Percentiles rank a stretch among this genome's conserved stretches.
Evolutionary conservation across 2,329 filamentous ascomycete genomes (phyloP).

Genomic region (Xylariaceae sp.): DNA sequence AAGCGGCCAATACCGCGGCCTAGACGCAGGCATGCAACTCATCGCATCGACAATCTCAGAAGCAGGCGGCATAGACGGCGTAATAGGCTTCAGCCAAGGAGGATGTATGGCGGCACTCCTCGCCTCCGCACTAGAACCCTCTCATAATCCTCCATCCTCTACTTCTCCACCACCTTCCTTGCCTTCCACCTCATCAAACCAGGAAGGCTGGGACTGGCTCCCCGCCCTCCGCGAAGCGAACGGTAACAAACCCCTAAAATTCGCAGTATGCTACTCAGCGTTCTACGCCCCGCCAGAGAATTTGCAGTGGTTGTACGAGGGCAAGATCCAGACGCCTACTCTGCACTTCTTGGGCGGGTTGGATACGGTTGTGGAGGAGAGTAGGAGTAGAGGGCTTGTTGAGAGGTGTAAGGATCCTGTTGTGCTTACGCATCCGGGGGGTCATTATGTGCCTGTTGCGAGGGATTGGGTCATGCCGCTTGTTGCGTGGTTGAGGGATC

Average conservation of each 20-base stretch:
- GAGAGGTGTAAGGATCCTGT: conserved; percentile 58
- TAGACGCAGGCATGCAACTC: conserved; percentile 65
- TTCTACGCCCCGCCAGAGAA: conserved; percentile 52
- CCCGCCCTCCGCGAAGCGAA: conserved; percentile 49
- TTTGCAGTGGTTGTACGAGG: conserved; percentile 32
- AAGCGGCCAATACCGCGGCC: conserved; percentile 61
- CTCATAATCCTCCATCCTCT: conserved; percentile 21
- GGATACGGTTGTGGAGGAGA: conserved; percentile 85
- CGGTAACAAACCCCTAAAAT: conserved; percentile 44
- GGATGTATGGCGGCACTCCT: conserved; percentile 71
- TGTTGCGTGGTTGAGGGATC: conserved; percentile 50
- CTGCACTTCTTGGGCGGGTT: conserved; percentile 80
- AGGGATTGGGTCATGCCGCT: conserved; percentile 78
- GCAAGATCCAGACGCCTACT: conserved; percentile 65
- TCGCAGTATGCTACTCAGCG: conserved; percentile 64
- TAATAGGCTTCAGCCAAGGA: conserved; percentile 81
- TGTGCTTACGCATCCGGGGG: conserved; percentile 74
- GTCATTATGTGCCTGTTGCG: conserved; percentile 82
- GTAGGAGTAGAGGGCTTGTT: conserved; percentile 63
- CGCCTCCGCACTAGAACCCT: conserved; percentile 65
- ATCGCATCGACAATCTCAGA: conserved; percentile 62
- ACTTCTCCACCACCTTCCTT: conserved; percentile 10
- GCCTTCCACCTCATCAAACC: conserved; percentile 13
- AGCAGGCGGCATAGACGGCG: conserved; percentile 70
- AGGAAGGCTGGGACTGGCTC: conserved; percentile 40